Percentiles rank a stretch among this genome's conserved stretches.
These are phyloP conservation scores for Aspergillus kassunensis DNA, from an alignment of 495 filamentous ascomycete genomes.

Conservation along the genomic window DNA sequence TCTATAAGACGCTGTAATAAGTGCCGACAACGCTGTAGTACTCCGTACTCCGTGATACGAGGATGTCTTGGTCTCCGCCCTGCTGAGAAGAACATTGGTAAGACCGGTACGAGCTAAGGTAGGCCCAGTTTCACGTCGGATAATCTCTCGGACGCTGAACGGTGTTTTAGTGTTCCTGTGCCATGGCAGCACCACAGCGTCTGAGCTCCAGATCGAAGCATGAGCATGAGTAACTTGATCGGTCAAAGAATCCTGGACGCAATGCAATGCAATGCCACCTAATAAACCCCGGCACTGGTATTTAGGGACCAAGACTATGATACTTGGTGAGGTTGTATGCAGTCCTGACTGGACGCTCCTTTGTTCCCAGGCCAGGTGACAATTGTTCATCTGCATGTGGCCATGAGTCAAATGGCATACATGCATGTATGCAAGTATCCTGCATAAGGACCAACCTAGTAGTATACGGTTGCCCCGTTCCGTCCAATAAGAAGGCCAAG, in stretches of 20 bases:
- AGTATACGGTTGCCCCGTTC: neutral
- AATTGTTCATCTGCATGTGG: slow-evolving; percentile 1
- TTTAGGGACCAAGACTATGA: neutral
- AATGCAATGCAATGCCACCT: slow-evolving; percentile 6
- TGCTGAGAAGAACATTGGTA: neutral
- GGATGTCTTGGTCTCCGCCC: neutral
- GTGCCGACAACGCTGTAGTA: too few relatives aligned
- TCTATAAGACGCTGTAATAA: neutral
- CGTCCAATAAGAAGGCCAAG: neutral
- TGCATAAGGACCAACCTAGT: slow-evolving; percentile 5
- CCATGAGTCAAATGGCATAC: slow-evolving; percentile 7
- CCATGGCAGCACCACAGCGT: neutral
- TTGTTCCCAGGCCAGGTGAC: neutral
- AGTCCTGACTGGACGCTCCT: neutral
- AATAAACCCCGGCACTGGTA: neutral
- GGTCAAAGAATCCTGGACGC: slow-evolving; percentile 3
- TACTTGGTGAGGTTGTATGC: neutral
- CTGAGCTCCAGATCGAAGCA: slow-evolving; percentile 3
- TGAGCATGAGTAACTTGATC: neutral
- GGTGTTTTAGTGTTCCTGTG: slow-evolving; percentile 1
- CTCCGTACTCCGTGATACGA: too few relatives aligned
- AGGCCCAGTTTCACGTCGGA: neutral
- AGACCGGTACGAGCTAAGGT: neutral
- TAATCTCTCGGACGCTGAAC: neutral
- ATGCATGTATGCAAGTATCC: slow-evolving; percentile 1